phyloP scores from a whole-genome alignment of 257 asterid species.

The Fraxinus cuspidata region DNA sequence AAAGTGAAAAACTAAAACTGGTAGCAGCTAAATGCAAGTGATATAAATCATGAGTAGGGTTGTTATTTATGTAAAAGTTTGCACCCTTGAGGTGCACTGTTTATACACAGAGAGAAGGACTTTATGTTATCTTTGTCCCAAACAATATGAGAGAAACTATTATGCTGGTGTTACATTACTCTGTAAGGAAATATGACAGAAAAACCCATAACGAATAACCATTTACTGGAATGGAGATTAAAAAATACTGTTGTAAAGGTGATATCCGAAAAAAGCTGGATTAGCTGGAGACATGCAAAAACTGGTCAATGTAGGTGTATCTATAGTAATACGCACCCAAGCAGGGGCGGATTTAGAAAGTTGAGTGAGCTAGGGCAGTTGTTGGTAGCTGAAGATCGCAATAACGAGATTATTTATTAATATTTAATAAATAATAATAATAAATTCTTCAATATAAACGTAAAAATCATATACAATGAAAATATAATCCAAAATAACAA shows the following conservation, averaged over 20 bases:
- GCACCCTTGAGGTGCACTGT: background rate
- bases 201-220: background rate
- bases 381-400: too few species aligned
- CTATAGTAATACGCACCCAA: background rate
- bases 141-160: background rate
- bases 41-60: background rate
- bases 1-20: background rate
- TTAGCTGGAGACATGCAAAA: background rate
- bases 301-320: background rate
- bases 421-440: too few species aligned
- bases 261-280: background rate
- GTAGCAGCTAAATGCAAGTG: background rate
- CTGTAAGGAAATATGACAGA: slow-evolving; percentile 7
- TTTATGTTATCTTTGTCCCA: background rate
- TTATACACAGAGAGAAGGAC: background rate
- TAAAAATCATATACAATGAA: too few species aligned
- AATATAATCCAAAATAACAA: too few species aligned
- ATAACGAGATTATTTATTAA: too few species aligned
- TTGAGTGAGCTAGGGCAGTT: too few species aligned
- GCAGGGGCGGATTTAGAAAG: too few species aligned
- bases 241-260: background rate
- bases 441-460: too few species aligned
- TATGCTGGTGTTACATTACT: slow-evolving; percentile 1
- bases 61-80: background rate
- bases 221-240: slow-evolving; percentile 1